phyloP scores from a whole-genome alignment of 2,329 filamentous ascomycete species.

The Trichoderma afroharzianum region DNA sequence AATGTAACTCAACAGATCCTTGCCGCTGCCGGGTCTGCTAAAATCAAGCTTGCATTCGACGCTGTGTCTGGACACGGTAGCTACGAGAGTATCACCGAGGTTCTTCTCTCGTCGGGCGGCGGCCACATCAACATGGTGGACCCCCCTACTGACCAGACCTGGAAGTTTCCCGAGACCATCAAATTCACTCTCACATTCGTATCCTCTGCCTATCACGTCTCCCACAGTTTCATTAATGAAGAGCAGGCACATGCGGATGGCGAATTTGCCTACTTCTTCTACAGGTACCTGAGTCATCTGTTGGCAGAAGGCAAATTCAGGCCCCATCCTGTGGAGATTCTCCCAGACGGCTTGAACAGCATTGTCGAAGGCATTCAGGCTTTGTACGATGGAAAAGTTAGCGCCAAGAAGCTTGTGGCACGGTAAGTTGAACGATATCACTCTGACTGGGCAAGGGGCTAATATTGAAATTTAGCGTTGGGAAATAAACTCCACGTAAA shows the following conservation, averaged over 20 bases:
- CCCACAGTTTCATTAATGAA: background rate
- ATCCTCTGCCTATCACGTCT: slow-evolving; percentile 3
- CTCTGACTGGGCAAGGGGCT: background rate
- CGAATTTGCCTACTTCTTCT: slow-evolving; percentile 2
- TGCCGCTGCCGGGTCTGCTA: background rate
- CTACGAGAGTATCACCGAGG: slow-evolving; percentile 1
- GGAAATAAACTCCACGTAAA: background rate
- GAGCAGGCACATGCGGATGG: background rate
- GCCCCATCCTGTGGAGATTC: slow-evolving; percentile 16
- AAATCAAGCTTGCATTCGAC: background rate
- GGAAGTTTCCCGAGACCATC: background rate
- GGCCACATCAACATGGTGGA: slow-evolving; percentile 6
- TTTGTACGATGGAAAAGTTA: slow-evolving; percentile 15
- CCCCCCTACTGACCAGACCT: background rate
- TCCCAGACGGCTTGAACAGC: slow-evolving; percentile 16
- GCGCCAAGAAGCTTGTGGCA: slow-evolving; percentile 15
- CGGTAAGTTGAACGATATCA: background rate
- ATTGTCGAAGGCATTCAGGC: slow-evolving; percentile 9
- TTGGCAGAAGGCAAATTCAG: slow-evolving; percentile 4
- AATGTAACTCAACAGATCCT: background rate
- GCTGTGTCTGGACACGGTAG: background rate
- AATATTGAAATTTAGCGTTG: background rate
- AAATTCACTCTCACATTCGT: slow-evolving; percentile 4
- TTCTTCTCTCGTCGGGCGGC: background rate
- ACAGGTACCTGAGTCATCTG: slow-evolving; percentile 1